phyloP scores from a whole-genome alignment of 2,329 filamentous ascomycete genomes.

The Rosellinia necatrix region DNA sequence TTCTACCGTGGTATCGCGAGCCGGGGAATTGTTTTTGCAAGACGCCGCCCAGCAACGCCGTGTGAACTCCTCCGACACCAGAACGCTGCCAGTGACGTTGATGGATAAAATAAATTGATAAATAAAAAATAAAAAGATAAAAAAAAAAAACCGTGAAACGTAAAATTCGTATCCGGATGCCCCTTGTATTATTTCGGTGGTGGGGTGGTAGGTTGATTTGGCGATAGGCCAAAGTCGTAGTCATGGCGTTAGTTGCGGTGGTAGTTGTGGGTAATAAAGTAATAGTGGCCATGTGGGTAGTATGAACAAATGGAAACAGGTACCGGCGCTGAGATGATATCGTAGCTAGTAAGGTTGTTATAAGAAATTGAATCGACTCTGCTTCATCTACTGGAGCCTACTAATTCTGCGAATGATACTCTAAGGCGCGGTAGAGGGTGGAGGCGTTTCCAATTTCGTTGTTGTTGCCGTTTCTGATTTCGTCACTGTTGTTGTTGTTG shows the following conservation, averaged over 20 bases:
- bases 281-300: too few species aligned
- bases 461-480: not conserved
- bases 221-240: not conserved
- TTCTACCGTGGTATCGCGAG: constrained; percentile 29
- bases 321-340: constrained; percentile 6
- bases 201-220: not conserved
- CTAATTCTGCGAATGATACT: too few species aligned
- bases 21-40: constrained; percentile 21
- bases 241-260: constrained; percentile 1
- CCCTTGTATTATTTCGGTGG: constrained; percentile 17
- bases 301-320: constrained; percentile 37
- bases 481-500: constrained; percentile 7
- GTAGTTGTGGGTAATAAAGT: constrained; percentile 4
- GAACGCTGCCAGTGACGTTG: constrained; percentile 21
- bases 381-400: constrained; percentile 8
- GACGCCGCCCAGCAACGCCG: constrained; percentile 34
- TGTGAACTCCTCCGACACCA: constrained; percentile 28
- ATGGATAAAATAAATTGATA: too few species aligned
- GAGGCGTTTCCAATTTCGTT: constrained; percentile 11
- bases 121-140: constrained; percentile 15
- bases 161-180: constrained; percentile 26
- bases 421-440: too few species aligned
- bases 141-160: constrained; percentile 20
- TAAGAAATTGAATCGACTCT: constrained; percentile 14
- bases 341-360: not conserved